phyloP scores from a whole-genome alignment of 140 eudicot genomes.

The Stevia rebaudiana region DNA sequence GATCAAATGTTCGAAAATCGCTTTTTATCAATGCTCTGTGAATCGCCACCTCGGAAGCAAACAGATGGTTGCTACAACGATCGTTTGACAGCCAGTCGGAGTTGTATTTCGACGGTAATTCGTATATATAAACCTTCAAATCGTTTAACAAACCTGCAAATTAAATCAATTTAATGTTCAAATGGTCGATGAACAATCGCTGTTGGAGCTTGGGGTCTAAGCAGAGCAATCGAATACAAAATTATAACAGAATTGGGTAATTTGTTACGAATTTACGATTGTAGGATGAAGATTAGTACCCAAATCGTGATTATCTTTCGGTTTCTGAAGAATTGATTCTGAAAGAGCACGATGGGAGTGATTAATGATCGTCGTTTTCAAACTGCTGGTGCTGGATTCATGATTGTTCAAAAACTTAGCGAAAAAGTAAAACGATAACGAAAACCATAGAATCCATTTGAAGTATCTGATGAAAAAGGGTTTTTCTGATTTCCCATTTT shows the following conservation, averaged over 20 bases:
- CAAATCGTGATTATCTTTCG: neutral
- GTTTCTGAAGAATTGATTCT: neutral
- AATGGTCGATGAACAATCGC: too few relatives aligned
- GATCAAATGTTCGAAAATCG: neutral
- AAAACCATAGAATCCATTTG: conserved; percentile 10
- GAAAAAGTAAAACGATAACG: conserved; percentile 5
- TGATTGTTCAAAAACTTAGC: neutral
- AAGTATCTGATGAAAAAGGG: neutral
- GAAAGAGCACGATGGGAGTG: neutral
- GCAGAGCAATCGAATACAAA: too few relatives aligned
- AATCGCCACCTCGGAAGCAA: neutral
- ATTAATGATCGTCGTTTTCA: neutral
- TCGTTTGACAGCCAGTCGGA: conserved; percentile 5
- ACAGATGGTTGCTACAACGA: conserved; percentile 8
- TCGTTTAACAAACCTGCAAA: neutral
- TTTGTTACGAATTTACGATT: too few relatives aligned
- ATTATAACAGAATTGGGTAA: too few relatives aligned
- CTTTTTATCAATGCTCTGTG: neutral
- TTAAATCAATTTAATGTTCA: too few relatives aligned
- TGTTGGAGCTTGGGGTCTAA: too few relatives aligned
- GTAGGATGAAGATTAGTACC: neutral
- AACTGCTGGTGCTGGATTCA: neutral
- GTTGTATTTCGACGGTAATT: conserved; percentile 1
- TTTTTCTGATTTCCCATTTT: neutral
- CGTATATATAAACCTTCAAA: conserved; percentile 4